Base-by-base conservation (phyloP, 1,139 yeast species). In the Cylindricascospora bacillispora region DNA sequence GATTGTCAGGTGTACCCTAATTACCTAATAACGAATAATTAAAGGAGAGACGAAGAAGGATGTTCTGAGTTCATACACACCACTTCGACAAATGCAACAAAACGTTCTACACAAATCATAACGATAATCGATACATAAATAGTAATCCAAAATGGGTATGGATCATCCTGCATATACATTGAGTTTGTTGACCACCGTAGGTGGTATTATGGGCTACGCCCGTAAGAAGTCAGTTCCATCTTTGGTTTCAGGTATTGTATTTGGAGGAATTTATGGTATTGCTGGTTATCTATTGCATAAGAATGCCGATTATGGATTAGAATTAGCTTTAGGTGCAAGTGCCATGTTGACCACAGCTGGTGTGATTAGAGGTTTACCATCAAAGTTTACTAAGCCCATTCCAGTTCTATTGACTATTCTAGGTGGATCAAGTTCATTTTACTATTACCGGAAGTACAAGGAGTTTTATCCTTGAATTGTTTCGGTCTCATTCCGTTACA, bases 101-200 rank as follows among this genome's bases (percentile, higher is more conserved):
- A n/a, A n/a, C n/a, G n/a, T n/a, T n/a, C n/a, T n/a, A n/a, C n/a
- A n/a, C n/a, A n/a, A n/a, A n/a, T n/a, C n/a, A n/a, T n/a, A n/a
- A n/a, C n/a, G n/a, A n/a, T n/a, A n/a, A n/a, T n/a, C n/a, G n/a
- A n/a, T n/a, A n/a, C n/a, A n/a, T n/a, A n/a, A n/a, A n/a, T n/a
- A n/a, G n/a, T n/a, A n/a, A n/a, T 7, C 9, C 21, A 18, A 20
- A 13, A 26, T 52, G 53, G 26, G 12, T 25, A 47, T 51, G 86
- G 92, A 79, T 60, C 89, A 80, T 54, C 92, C 89, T 37, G 73
- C 86, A 32, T 73, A 63, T 45, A 73, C 89, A 15, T 65, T 80
- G 47, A 72, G 86, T 20, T 83, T 76, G n/a, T 65, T 80, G 37
- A 67, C 82, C 47, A 67, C 79, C 37, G 57, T 70, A 36, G 93